A percentile compares a stretch with the other conserved stretches of the same genome.
Evolutionary conservation across 345 rosid genomes (phyloP).

Genomic region (Populus davidiana): DNA sequence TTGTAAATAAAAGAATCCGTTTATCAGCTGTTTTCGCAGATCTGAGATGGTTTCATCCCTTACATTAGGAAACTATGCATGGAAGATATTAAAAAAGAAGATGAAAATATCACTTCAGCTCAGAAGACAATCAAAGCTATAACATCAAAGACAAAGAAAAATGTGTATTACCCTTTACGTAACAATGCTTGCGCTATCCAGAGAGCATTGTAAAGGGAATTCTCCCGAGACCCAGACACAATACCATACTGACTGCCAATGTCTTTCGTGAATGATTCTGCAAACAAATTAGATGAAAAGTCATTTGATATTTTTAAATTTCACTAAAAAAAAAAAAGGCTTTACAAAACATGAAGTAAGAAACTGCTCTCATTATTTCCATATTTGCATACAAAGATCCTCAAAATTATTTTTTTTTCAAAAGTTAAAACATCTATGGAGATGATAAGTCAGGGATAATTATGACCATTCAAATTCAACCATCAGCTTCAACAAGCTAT

Average conservation of each 20-base stretch:
- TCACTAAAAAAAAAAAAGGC: no score
- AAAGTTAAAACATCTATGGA: not conserved
- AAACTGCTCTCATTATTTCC: not conserved
- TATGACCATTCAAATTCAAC: not conserved
- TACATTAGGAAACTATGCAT: constrained; percentile 12
- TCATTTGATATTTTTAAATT: not conserved
- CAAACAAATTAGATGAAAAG: constrained; percentile 18
- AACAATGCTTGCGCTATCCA: constrained; percentile 98
- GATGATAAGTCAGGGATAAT: not conserved
- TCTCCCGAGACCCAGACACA: constrained; percentile 79
- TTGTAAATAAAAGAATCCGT: constrained; percentile 78
- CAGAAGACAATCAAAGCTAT: not conserved
- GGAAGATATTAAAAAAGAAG: not conserved
- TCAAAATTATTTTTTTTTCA: not conserved
- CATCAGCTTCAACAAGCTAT: not conserved
- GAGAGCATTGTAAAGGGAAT: constrained; percentile 84
- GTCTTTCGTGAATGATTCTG: constrained; percentile 63
- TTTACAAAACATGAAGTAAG: not conserved
- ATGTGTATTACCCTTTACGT: constrained; percentile 74
- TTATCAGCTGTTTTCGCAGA: constrained; percentile 82
- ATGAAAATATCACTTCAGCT: not conserved
- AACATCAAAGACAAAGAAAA: not conserved
- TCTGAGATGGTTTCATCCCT: constrained; percentile 40
- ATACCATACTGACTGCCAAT: constrained; percentile 92
- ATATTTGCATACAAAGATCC: not conserved